A percentile compares a stretch with the other conserved stretches of the same genome.
phyloP scores from a whole-genome alignment of 225 moss, liverwort and hornwort genomes.

The Pleurozium schreberi region DNA sequence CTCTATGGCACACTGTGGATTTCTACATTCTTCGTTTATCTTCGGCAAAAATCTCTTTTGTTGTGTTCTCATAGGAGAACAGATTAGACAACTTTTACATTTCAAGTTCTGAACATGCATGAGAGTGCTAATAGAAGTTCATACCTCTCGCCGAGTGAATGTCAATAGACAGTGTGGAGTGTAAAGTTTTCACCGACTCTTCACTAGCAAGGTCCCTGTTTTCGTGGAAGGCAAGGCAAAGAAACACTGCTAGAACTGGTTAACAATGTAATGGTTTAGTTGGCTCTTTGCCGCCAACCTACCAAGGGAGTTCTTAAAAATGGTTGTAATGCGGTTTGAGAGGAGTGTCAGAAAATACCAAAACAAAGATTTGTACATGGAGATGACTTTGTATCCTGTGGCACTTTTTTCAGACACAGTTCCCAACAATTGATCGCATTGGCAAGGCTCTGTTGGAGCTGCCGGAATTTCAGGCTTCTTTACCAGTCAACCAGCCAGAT shows the following conservation, averaged over 20 bases:
- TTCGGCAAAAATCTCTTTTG: neutral
- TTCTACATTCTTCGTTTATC: neutral
- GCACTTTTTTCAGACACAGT: conserved; percentile 24
- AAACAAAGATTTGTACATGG: neutral
- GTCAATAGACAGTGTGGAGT: neutral
- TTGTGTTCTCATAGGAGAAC: neutral
- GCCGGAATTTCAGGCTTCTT: conserved; percentile 36
- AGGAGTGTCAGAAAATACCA: neutral
- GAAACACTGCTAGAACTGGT: neutral
- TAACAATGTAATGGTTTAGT: neutral
- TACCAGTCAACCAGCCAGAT: conserved; percentile 52
- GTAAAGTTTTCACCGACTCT: neutral
- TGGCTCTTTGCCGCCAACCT: neutral
- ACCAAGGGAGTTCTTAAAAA: neutral
- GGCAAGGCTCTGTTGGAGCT: conserved; percentile 31
- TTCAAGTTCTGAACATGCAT: neutral
- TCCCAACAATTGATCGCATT: conserved; percentile 41
- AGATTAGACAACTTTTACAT: neutral
- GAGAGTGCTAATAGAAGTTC: neutral
- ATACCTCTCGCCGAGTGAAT: neutral
- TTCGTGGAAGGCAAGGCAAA: neutral
- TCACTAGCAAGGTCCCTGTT: neutral
- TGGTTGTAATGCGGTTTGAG: neutral
- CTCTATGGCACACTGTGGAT: neutral
- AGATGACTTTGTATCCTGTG: neutral